Base-by-base conservation (phyloP, 441 rosid species). In the Melastoma candidum region DNA sequence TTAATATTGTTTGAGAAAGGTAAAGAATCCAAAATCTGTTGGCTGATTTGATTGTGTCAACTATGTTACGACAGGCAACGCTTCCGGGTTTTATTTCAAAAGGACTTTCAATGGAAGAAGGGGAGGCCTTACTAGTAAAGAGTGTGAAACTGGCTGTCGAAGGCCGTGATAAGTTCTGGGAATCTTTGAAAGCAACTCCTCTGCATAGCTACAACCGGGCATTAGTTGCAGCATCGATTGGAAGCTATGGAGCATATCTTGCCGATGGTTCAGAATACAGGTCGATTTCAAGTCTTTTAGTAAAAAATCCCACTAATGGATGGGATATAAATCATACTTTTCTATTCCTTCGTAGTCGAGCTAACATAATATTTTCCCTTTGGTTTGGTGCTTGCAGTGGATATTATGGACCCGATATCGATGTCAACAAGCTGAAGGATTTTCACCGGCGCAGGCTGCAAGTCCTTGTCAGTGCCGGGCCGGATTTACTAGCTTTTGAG, bases 231-330 rank as follows among this genome's bases (percentile, higher is more conserved):
- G 96, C 93, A 1, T 87, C 95, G 8, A 70, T 87, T 54, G 97
- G 97, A 32, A 87, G 97, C 67, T 87, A 87, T 57, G 98, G 93
- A 50, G 98, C 98, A 48, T 90, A 76, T 75, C 88, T 85, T 41
- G 95, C 93, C 29, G 97, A 90, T 74, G 97, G 96, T 29, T 90
- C 97, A 25, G 97, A 87, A 57, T 87, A 90, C 76, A 90, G 89
- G 97, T 87, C 27, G 36, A 13, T 54, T 46, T 53, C 49, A 3
- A 26, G 12, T 32, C 3, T 3, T 57, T 13, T 2, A 25, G 27
- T 4, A 2, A 27, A 5, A 44, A 26, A 11, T 11, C n/a, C 22
- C 32, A 10, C 27, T 51, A n/a, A 12, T 11, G 10, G 22, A 17
- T 17, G 22, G 22, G 22, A 17, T 17, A 17, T 1, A 17, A 17